Percentiles rank a stretch among this genome's conserved stretches.
These are phyloP conservation scores for Podila verticillata DNA, from an alignment of 192 early-diverging fungal genomes.

Conservation along the genomic window DNA sequence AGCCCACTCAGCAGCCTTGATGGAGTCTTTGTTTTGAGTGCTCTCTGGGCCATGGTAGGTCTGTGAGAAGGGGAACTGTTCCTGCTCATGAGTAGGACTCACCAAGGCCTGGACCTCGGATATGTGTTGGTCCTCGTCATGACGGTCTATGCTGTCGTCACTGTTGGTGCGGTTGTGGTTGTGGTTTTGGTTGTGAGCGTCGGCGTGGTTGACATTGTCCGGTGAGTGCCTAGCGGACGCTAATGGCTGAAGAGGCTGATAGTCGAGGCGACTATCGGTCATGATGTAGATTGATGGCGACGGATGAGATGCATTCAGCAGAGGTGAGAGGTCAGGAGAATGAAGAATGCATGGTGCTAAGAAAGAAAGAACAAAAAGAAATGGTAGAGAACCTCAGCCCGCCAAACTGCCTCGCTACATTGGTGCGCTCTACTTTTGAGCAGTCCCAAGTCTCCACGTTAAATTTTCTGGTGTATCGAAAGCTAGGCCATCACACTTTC, in stretches of 20 bases:
- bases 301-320: not conserved
- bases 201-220: not conserved
- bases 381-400: not conserved
- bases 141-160: not conserved
- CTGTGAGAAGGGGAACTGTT: constrained; percentile 4
- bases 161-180: not conserved
- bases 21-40: constrained; percentile 5
- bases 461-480: too few relatives aligned
- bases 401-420: not conserved
- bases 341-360: not conserved
- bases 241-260: constrained; percentile 23
- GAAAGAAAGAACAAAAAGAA: too few relatives aligned
- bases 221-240: not conserved
- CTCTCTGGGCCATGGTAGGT: not conserved
- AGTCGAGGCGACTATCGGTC: constrained; percentile 40
- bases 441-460: too few relatives aligned
- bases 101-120: constrained; percentile 34
- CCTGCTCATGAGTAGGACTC: constrained; percentile 10
- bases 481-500: too few relatives aligned
- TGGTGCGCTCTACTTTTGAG: too few relatives aligned
- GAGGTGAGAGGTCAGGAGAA: not conserved
- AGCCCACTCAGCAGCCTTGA: constrained; percentile 24
- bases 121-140: constrained; percentile 14
- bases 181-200: not conserved
- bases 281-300: constrained; percentile 6